Conservation (phyloP, 768 basidiomycete genomes). For the Flagelloscypha sp. region DNA sequence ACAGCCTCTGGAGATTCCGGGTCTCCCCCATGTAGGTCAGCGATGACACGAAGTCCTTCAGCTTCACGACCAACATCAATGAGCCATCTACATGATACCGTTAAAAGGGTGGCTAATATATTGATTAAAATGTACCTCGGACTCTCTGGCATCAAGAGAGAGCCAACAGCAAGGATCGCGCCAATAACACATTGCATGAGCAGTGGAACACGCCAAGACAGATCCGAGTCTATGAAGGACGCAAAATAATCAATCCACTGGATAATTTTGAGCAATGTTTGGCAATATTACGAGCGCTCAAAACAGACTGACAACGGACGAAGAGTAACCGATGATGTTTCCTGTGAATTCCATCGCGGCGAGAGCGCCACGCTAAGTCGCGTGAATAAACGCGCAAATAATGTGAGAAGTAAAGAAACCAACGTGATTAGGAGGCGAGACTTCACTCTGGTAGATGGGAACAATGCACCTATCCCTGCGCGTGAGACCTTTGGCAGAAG, state of each 20-base stretch:
- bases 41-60: conserved; percentile 80
- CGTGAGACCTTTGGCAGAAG: conserved; percentile 1
- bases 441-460: conserved; percentile 92
- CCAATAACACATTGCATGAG: conserved; percentile 87
- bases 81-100: conserved; percentile 54
- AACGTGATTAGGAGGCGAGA: conserved; percentile 87
- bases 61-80: conserved; percentile 80
- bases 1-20: conserved; percentile 56
- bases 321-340: conserved; percentile 86
- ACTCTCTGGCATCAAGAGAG: conserved; percentile 81
- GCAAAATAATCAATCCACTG: conserved; percentile 95
- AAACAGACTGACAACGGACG: conserved; percentile 62
- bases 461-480: conserved; percentile 69
- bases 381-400: no score
- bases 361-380: conserved; percentile 83
- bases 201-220: conserved; percentile 88
- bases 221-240: conserved; percentile 77
- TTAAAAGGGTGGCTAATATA: neutral
- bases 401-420: conserved; percentile 14
- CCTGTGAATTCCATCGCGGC: conserved; percentile 96
- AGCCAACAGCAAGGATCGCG: conserved; percentile 66
- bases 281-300: no score
- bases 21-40: conserved; percentile 82
- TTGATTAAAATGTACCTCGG: conserved; percentile 52
- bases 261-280: no score